These are phyloP conservation scores for Peribolospora baueri DNA, from an alignment of 768 basidiomycete genomes.

Conservation along the genomic window DNA sequence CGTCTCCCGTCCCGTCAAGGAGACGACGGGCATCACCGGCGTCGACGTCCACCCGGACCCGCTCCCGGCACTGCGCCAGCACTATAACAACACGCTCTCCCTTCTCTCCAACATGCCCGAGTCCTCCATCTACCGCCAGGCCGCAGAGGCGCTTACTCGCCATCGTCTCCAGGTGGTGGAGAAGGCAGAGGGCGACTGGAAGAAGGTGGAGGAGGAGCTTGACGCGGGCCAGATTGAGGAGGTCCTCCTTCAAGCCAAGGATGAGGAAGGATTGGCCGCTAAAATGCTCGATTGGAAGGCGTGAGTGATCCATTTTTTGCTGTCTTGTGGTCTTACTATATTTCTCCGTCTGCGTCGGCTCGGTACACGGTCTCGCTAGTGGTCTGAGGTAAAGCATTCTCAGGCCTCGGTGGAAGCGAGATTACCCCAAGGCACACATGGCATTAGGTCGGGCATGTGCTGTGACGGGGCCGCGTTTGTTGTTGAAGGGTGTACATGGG, in stretches of 20 bases:
- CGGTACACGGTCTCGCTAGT: too few relatives aligned
- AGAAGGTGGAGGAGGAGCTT: slow-evolving; percentile 37
- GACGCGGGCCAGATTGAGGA: slow-evolving; percentile 68
- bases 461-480: too few relatives aligned
- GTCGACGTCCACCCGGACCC: slow-evolving; percentile 64
- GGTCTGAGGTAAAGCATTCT: too few relatives aligned
- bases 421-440: too few relatives aligned
- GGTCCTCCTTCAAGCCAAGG: slow-evolving; percentile 52
- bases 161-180: slow-evolving; percentile 46
- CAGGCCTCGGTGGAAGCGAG: too few relatives aligned
- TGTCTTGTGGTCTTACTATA: too few relatives aligned
- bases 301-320: slow-evolving; percentile 29
- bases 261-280: slow-evolving; percentile 47
- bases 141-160: slow-evolving; percentile 58
- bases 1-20: slow-evolving; percentile 23
- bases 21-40: slow-evolving; percentile 65
- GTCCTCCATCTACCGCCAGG: slow-evolving; percentile 69
- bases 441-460: too few relatives aligned
- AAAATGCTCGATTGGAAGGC: slow-evolving; percentile 91
- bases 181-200: slow-evolving; percentile 7
- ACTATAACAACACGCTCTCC: slow-evolving; percentile 53
- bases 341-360: too few relatives aligned
- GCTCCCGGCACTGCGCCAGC: slow-evolving; percentile 46
- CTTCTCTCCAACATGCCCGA: slow-evolving; percentile 41
- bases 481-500: too few relatives aligned